Evolutionary conservation across 345 rosid species (phyloP), one percentile per base, ranked within the genome.

Genomic region (Noccaea bulbosa): DNA sequence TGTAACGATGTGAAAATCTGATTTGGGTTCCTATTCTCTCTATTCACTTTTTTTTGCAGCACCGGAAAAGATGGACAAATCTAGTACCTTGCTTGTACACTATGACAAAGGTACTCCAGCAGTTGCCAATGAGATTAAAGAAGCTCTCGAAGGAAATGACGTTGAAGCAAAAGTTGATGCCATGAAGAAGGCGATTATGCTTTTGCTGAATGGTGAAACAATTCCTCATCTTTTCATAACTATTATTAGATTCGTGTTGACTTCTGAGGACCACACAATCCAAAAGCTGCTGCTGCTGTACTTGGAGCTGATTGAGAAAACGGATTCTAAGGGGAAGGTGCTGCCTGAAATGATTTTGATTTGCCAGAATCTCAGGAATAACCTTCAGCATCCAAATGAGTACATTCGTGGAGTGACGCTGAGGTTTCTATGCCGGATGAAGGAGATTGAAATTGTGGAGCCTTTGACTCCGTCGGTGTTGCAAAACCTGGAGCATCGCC

Each of bases 191-290:
- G 97, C 97, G 14, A 60, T 91, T 70, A 89, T 91, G 89, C 90
- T 91, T 63, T 74, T 91, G 81, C 73, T 91, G 65, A 91, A 91
- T 76, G 97, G 97, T 41, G 96, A 91, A 82, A 85, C 96, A 58
- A 83, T 91, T 49, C 97, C 97, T 9, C 96, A 88, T 66, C 93
- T 91, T n/a, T 91, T 91, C 82, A 91, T 91, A 71, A 88, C 97
- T 35, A 88, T 91, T 77, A 86, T 91, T 62, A 76, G 97, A 79
- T 88, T 87, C 73, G 97, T 91, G 69, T 81, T 91, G 47, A 91
- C 97, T 50, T 85, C 89, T 40, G 97, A 91, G 75, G 97, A 91
- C 81, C 97, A 91, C 83, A 88, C 91, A 5, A 67, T 91, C 74
- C 97, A 91, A 69, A 91, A 88, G 77, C 81, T 91, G 8, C 79